Evolutionary conservation across 2,329 filamentous ascomycete genomes (phyloP).

Genomic region (Colletotrichum sp.): DNA sequence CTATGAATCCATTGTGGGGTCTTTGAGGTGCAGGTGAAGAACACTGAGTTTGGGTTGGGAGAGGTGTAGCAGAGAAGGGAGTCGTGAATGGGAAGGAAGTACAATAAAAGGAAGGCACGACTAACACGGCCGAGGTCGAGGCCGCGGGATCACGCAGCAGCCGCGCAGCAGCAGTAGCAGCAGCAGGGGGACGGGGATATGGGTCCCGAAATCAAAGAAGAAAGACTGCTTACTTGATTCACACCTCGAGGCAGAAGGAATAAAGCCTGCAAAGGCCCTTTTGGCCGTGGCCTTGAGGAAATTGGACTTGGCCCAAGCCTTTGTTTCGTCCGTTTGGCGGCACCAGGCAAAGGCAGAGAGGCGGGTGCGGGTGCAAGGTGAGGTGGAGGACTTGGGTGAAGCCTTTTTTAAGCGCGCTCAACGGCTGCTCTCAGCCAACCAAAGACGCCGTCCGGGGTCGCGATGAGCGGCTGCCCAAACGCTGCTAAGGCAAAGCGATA

Average conservation of each 20-base stretch:
- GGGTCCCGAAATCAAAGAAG: neutral
- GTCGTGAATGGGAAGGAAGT: neutral
- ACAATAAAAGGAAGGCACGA: conserved; percentile 20
- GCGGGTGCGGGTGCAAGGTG: neutral
- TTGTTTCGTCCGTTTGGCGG: conserved; percentile 15
- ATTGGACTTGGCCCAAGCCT: conserved; percentile 3
- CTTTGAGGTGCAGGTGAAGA: neutral
- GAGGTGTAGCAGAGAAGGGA: neutral
- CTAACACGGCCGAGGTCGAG: conserved; percentile 5
- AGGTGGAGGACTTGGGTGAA: conserved; percentile 1
- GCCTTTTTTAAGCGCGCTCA: conserved; percentile 21
- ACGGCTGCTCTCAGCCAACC: conserved; percentile 23
- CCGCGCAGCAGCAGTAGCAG: conserved; percentile 3
- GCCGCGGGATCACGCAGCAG: neutral
- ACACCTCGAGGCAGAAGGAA: conserved; percentile 4
- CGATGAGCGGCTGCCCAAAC: conserved; percentile 24
- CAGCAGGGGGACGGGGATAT: neutral
- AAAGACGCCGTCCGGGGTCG: conserved; percentile 17
- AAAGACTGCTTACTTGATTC: conserved; percentile 19
- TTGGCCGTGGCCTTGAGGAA: conserved; percentile 19
- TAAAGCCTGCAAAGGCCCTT: neutral
- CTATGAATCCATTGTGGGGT: conserved; percentile 22
- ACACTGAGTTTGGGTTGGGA: neutral
- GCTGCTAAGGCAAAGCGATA: conserved; percentile 21
- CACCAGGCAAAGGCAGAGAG: neutral